Base-by-base conservation (phyloP, 2,329 filamentous ascomycete species). In the Colletotrichum higginsianum region DNA sequence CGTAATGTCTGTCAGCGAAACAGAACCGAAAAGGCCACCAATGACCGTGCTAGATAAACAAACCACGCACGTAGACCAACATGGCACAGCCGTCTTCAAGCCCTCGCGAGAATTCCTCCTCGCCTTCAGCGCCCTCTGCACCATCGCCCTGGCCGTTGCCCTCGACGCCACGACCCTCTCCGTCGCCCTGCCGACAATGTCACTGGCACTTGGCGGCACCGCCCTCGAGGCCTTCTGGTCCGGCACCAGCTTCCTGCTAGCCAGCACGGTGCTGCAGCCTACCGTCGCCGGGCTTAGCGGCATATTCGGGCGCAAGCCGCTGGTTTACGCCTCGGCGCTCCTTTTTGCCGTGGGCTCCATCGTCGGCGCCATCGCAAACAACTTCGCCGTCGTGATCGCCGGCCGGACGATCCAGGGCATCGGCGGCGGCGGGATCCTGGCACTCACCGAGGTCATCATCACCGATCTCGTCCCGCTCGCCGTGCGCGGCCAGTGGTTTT, bases 161-260 rank as follows among this genome's bases (percentile, higher is more conserved):
- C 82, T 93, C 38, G 91, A 93, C 78, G 90, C 90, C 4, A 92
- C 90, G 1, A 91, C 88, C 4, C 84, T 92, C 62, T 90, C 88
- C 4, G 70, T 72, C 49, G 90, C 91, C 4, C 80, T 92, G 42
- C 87, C 84, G 5, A 85, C 72, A 7, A 88, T 90, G 67, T 84
- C 88, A 12, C 75, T 79, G 23, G 85, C 86, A 49, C 81, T 91
- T 4, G 74, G 84, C 49, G 88, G 88, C 30, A 85, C 85, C 0
- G 87, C 87, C 2, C 86, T 90, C 42, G 84, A 93, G 79, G 89
- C 90, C 0, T 93, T 93, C 76, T 94, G 91, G 92, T 87, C 90
- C 15, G 92, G 91, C 2, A 93, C 92, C 5, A 90, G 89, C 18
- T 94, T 92, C 74, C 83, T 94, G 5, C 85, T 94, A 6, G 88